phyloP scores from a whole-genome alignment of 805 yeast genomes.

The Grigorovia transvaalensis region DNA sequence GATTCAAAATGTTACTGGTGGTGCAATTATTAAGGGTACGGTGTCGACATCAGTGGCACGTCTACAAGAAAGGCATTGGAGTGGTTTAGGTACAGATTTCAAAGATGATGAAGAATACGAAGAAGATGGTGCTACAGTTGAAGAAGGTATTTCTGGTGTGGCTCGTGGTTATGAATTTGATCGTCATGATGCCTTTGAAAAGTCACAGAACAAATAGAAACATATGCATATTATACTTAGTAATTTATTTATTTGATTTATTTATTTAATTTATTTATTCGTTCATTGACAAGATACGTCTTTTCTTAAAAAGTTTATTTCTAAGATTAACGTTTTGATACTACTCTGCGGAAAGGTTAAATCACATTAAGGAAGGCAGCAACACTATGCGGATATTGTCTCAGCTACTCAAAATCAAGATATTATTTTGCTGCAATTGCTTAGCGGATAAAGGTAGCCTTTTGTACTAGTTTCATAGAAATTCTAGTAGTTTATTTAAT shows the following conservation, averaged over 20 bases:
- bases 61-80: conserved; percentile 70
- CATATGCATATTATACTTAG: not conserved
- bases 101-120: conserved; percentile 34
- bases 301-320: no score
- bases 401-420: no score
- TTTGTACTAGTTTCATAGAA: no score
- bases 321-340: no score
- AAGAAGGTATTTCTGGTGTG: conserved; percentile 76
- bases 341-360: not conserved
- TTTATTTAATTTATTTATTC: not conserved
- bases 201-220: not conserved
- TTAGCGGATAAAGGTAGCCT: no score
- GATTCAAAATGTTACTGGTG: conserved; percentile 45
- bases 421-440: no score
- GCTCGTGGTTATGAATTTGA: conserved; percentile 73
- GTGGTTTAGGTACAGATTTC: conserved; percentile 85
- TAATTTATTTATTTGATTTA: not conserved
- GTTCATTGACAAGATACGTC: not conserved
- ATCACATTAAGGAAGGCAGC: not conserved
- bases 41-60: conserved; percentile 80
- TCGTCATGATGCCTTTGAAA: conserved; percentile 8
- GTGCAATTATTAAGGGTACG: conserved; percentile 61
- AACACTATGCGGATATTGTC: no score
- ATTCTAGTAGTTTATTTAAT: no score
- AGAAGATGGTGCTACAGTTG: conserved; percentile 66